Percentiles rank a stretch among this genome's conserved stretches.
phyloP scores from a whole-genome alignment of 345 rosid species.

The Gossypium raimondii region DNA sequence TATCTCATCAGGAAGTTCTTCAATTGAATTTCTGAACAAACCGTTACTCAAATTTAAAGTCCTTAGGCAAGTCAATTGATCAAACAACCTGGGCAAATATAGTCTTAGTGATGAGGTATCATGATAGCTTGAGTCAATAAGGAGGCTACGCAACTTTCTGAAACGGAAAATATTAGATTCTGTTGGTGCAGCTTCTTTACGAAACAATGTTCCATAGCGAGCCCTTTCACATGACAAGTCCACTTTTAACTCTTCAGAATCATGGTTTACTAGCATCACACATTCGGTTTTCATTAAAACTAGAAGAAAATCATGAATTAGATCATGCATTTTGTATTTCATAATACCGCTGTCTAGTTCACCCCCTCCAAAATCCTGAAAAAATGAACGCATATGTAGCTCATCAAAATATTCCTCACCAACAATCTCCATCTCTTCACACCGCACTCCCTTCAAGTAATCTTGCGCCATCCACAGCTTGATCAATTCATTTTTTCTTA shows the following conservation, averaged over 20 bases:
- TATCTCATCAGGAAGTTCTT: conserved; percentile 6
- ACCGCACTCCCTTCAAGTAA: not conserved
- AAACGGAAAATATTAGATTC: not conserved
- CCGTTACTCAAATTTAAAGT: conserved; percentile 6
- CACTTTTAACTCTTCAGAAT: not conserved
- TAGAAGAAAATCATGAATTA: conserved; percentile 14
- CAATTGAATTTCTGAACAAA: not conserved
- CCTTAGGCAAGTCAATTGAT: not conserved
- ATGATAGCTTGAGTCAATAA: not conserved
- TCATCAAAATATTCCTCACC: conserved; percentile 17
- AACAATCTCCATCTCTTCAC: conserved; percentile 9
- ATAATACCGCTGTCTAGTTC: not conserved
- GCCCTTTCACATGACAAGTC: not conserved
- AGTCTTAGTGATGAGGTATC: not conserved
- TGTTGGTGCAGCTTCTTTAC: not conserved
- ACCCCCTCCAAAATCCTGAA: not conserved
- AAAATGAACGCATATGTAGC: conserved; percentile 11
- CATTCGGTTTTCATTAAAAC: not conserved
- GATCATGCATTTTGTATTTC: conserved; percentile 11
- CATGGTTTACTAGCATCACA: not conserved
- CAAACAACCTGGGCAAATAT: not conserved
- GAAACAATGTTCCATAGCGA: not conserved
- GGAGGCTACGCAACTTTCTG: conserved; percentile 10
- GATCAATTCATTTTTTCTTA: conserved; percentile 16
- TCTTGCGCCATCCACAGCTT: conserved; percentile 17